Evolutionary conservation across 2,329 filamentous ascomycete species (phyloP), one percentile per base, ranked within the genome.

Genomic region (Botrytis squamosa): DNA sequence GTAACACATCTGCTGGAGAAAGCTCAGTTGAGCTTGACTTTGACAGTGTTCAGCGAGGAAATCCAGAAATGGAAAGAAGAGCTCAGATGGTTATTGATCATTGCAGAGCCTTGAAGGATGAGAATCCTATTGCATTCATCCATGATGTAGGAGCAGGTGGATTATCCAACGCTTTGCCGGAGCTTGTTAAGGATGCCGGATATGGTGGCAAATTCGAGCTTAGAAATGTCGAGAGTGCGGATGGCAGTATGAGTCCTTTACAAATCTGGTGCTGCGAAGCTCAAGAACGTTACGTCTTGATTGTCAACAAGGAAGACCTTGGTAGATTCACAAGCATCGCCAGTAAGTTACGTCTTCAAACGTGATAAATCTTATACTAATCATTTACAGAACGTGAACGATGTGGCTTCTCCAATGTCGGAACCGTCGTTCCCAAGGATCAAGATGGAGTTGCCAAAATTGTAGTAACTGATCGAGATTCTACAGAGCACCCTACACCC

Each of bases 211-310:
- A 90, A 64, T 98, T 99, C 77, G 95, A 99, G 83, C 87, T 99
- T n/a, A 91, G 96, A 76, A 93, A 98, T 80, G 88, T 99, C 55
- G 94, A 98, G 81, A 97, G 90, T 81, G 93, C 93, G 3, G 96
- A 98, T 83, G 90, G 87, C 76, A 92, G 93, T 81, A 95, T 99
- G 92, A 97, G 93, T 80, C 96, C 96, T 33, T 88, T 99, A 74
- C 93, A 98, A 81, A 97, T 99, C 65, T 98, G 95, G 95, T 98
- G 96, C 83, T 97, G 95, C 79, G 95, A 98, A 82, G 94, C 96
- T 0, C 96, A 99, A 82, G 96, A 99, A 83, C 89, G 96, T 82
- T 99, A 99, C 80, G 96, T 99, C 12, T 85, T 99, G 79, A 91
- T 97, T 14, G 90, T 99, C 75, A 94, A 95, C 75, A 89, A 90